Base-by-base conservation (phyloP, 192 early-diverging fungal genomes). In the Coemansia sp. region DNA sequence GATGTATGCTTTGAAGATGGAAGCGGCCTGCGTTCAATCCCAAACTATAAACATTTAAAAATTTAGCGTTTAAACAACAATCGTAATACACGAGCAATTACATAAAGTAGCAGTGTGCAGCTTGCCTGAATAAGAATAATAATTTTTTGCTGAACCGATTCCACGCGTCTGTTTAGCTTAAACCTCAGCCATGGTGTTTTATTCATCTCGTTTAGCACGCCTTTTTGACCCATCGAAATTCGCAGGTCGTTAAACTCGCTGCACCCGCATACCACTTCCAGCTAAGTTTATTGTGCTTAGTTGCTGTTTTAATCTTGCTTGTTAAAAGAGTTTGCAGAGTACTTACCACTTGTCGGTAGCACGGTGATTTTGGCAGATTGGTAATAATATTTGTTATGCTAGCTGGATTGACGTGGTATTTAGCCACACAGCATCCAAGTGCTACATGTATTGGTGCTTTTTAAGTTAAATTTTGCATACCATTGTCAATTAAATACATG, bases 101-200 rank as follows among this genome's bases (percentile, higher is more conserved):
- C 21, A n/a, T 20, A 8, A 5, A 8, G 0, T 18, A 14, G 21
- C 12, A n/a, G 21, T 28, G 48, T 2, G 1, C 2, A 61, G 56
- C 57, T 59, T 73, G 47, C 73, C 73, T 72, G 69, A 10, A 77
- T 57, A 1, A 78, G 66, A 36, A 78, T 42, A 48, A 78, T 38
- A 11, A 61, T 55, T 47, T 78, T 78, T 56, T 78, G 63, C 7
- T 48, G 11, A 10, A 73, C 44, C 3, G 61, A 48, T 1, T 68
- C 52, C 2, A 78, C 64, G 5, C 60, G 55, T 10, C 40, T 42
- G 4, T 21, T 28, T 11, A 69, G 21, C 24, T 53, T 58, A 20
- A 63, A 63, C 34, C 28, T 49, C 1, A 73, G 31, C 42, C 37
- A 63, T 2, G 34, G 42, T 26, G 50, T 58, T 40, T 70, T 73